Evolutionary conservation across 2,329 filamentous ascomycete genomes (phyloP).

Genomic region (Aspergillus bombycis): DNA sequence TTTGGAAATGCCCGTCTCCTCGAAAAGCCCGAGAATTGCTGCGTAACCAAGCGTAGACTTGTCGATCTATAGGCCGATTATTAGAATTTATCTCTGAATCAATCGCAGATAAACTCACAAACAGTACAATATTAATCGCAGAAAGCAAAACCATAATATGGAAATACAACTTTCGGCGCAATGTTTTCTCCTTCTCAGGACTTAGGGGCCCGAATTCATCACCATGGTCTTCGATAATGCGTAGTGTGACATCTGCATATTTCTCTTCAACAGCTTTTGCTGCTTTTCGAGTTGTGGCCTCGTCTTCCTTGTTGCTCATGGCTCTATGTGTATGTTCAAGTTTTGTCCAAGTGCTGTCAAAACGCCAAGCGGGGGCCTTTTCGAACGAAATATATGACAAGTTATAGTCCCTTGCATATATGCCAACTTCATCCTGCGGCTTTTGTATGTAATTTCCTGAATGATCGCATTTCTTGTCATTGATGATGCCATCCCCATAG

Average conservation of each 20-base stretch:
- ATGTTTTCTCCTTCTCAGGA: background rate
- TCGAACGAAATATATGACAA: background rate
- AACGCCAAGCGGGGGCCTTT: background rate
- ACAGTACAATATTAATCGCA: background rate
- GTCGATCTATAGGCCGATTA: background rate
- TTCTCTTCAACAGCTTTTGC: background rate
- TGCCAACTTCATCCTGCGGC: background rate
- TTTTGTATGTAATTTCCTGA: background rate
- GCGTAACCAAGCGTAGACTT: conserved; percentile 1
- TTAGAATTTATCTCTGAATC: background rate
- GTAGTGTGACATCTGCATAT: conserved; percentile 1
- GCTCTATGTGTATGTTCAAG: background rate
- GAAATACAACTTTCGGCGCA: background rate
- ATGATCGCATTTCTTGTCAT: background rate
- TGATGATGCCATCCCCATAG: background rate
- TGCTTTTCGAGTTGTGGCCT: background rate
- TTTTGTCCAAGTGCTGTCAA: background rate
- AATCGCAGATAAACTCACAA: background rate
- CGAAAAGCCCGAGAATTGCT: conserved; percentile 2
- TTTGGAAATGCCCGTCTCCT: background rate
- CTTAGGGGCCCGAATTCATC: background rate
- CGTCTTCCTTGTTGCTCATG: background rate
- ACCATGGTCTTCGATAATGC: conserved; percentile 2
- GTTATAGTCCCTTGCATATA: background rate
- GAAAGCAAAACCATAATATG: background rate